Conservation (phyloP, 352 stramenopile species). For the Globisporangium nagaii region DNA sequence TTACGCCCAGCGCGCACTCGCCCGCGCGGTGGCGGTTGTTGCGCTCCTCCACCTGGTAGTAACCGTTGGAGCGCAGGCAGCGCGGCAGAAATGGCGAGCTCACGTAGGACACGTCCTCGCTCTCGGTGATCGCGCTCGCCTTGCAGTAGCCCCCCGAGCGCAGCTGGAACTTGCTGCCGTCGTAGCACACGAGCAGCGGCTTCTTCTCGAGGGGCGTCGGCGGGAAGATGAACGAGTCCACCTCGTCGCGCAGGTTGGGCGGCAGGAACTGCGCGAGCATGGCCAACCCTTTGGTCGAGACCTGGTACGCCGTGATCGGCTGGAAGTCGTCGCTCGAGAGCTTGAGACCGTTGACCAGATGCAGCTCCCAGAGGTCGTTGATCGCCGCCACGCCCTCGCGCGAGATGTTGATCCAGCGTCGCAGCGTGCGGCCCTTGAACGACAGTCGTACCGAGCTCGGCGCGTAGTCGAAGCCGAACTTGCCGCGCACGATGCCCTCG, state of each 20-base stretch:
- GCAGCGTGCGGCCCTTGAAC: slow-evolving; percentile 80
- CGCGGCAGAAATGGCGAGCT: slow-evolving; percentile 95
- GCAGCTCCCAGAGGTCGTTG: slow-evolving; percentile 91
- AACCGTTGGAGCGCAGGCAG: slow-evolving; percentile 89
- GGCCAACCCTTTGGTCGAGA: slow-evolving; percentile 85
- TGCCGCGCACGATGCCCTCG: slow-evolving; percentile 92
- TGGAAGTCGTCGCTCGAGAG: slow-evolving; percentile 92
- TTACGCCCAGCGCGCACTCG: slow-evolving; percentile 76
- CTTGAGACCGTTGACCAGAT: slow-evolving; percentile 92
- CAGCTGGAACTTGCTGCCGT: slow-evolving; percentile 75
- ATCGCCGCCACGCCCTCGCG: slow-evolving; percentile 94
- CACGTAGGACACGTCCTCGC: slow-evolving; percentile 97
- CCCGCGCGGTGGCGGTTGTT: slow-evolving; percentile 90
- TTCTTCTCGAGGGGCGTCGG: slow-evolving; percentile 34
- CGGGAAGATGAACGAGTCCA: slow-evolving; percentile 62
- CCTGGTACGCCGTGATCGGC: slow-evolving; percentile 95
- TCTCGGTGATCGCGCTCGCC: slow-evolving; percentile 92
- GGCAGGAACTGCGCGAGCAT: slow-evolving; percentile 86
- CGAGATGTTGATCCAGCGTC: slow-evolving; percentile 91
- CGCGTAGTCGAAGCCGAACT: slow-evolving; percentile 97
- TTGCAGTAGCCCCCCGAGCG: slow-evolving; percentile 80
- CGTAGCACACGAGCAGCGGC: slow-evolving; percentile 50
- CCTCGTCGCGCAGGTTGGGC: slow-evolving; percentile 55
- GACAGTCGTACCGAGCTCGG: slow-evolving; percentile 93
- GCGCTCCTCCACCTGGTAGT: slow-evolving; percentile 74